Evolutionary conservation across 495 filamentous ascomycete species (phyloP).

Genomic region (Evernia prunastri): DNA sequence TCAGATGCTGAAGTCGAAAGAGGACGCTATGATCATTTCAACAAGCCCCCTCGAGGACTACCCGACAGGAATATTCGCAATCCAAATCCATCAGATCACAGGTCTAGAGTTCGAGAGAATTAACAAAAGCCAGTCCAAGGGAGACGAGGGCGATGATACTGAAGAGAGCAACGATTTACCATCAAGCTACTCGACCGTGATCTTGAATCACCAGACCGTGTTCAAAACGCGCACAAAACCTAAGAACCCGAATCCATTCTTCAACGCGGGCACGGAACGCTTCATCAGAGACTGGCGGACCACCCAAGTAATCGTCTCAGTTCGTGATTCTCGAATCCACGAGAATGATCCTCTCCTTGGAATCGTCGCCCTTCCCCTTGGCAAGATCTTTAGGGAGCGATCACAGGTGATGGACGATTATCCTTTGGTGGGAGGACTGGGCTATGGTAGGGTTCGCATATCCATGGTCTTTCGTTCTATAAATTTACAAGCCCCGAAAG

Average conservation of each 20-base stretch:
- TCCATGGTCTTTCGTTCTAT: constrained; percentile 66
- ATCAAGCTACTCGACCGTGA: constrained; percentile 61
- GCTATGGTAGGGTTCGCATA: constrained; percentile 57
- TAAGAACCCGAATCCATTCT: constrained; percentile 69
- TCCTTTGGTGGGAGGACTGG: constrained; percentile 59
- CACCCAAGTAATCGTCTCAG: constrained; percentile 57
- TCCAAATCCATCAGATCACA: constrained; percentile 69
- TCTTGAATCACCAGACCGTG: constrained; percentile 63
- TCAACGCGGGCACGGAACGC: constrained; percentile 68
- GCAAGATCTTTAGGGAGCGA: constrained; percentile 47
- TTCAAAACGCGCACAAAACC: constrained; percentile 68
- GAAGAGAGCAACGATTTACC: constrained; percentile 58
- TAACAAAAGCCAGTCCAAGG: constrained; percentile 41
- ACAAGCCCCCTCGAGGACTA: constrained; percentile 50
- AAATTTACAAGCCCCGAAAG: constrained; percentile 46
- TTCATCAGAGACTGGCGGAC: constrained; percentile 61
- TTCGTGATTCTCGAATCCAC: constrained; percentile 57
- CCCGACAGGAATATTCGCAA: constrained; percentile 56
- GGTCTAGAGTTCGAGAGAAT: constrained; percentile 54
- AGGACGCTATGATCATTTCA: constrained; percentile 50
- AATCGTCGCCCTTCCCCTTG: constrained; percentile 57
- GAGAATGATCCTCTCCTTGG: constrained; percentile 56
- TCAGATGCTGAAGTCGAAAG: constrained; percentile 50
- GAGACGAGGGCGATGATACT: constrained; percentile 45
- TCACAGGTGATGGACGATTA: constrained; percentile 57